A percentile compares a stretch with the other conserved stretches of the same genome.
Evolutionary conservation across 2,329 filamentous ascomycete species (phyloP).

Genomic region (Alternaria atra): DNA sequence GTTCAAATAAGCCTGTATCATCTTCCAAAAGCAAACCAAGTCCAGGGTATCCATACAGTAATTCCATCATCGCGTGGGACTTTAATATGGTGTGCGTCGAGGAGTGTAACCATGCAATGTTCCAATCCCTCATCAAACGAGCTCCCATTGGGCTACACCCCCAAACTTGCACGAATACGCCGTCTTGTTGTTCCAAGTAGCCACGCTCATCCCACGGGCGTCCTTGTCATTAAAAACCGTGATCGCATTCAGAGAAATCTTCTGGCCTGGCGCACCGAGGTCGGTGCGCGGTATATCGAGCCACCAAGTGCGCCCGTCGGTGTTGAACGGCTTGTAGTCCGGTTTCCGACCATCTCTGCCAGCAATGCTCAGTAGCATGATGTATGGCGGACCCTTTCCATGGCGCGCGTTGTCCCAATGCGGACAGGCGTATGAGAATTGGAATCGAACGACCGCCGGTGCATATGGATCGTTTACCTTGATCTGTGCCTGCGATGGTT

Average conservation of each 20-base stretch:
- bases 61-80: neutral
- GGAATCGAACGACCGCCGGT: slow-evolving; percentile 71
- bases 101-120: neutral
- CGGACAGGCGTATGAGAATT: slow-evolving; percentile 79
- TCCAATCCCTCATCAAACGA: slow-evolving; percentile 49
- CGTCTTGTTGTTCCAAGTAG: slow-evolving; percentile 50
- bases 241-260: slow-evolving; percentile 71
- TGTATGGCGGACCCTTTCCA: slow-evolving; percentile 70
- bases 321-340: slow-evolving; percentile 72
- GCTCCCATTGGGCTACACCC: slow-evolving; percentile 64
- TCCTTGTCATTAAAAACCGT: slow-evolving; percentile 61
- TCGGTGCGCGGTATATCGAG: slow-evolving; percentile 69
- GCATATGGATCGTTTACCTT: slow-evolving; percentile 62
- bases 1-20: neutral
- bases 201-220: slow-evolving; percentile 61
- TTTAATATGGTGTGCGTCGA: neutral
- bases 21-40: neutral
- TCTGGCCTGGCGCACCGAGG: slow-evolving; percentile 63
- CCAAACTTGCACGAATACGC: slow-evolving; percentile 54
- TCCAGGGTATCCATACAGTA: slow-evolving; percentile 22
- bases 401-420: slow-evolving; percentile 82
- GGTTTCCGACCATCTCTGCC: slow-evolving; percentile 71
- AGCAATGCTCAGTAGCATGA: slow-evolving; percentile 73
- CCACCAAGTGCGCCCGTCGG: slow-evolving; percentile 85
- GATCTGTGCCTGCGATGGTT: slow-evolving; percentile 69